Evolutionary conservation across 1,139 yeast species (phyloP), one percentile per base, ranked within the genome.

Genomic region (Eremothecium sinecaudum): DNA sequence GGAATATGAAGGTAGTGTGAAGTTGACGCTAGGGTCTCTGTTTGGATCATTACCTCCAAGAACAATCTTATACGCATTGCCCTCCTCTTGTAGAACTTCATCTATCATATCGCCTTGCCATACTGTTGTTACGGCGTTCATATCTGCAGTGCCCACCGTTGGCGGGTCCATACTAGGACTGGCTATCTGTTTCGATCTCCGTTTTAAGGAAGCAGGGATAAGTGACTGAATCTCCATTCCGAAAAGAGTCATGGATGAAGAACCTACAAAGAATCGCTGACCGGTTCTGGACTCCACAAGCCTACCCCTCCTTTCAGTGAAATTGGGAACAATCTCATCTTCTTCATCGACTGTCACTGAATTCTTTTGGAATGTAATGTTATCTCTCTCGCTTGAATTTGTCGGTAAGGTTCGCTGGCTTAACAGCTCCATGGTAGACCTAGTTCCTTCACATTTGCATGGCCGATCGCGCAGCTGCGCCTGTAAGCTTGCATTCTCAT

Each of bases 231-330:
- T 79, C 44, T 79, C 90, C 39, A 79, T 61, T 2, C 87, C 87
- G 52, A 79, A 79, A 18, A 79, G 58, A 0, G 92, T 79, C 87
- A 80, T 79, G 1, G 87, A 78, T 0, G 87, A 78, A 1, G 86
- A 76, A 1, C 90, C 92, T 23, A 79, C 82, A 50, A 79, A 79
- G 24, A 79, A 68, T 41, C 75, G 69, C 47, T 79, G 84, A 2
- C 87, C 87, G 1, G 84, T 77, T 41, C 82, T 62, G 1, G 86
- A 76, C 44, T 77, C 79, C 7, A 79, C 75, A 35, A 79, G 59
- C 35, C 84, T 64, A 3, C 87, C 83, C 46, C 77, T 73, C 45
- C 75, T 73, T 46, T 77, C 84, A 16, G 79, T 63, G 34, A 79
- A 73, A 3, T 83, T 83, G 4, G 79, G 75, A 10, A 74, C 72